These are phyloP conservation scores for Arthrinium puccinioides DNA, from an alignment of 2,329 filamentous ascomycete genomes.

Conservation along the genomic window DNA sequence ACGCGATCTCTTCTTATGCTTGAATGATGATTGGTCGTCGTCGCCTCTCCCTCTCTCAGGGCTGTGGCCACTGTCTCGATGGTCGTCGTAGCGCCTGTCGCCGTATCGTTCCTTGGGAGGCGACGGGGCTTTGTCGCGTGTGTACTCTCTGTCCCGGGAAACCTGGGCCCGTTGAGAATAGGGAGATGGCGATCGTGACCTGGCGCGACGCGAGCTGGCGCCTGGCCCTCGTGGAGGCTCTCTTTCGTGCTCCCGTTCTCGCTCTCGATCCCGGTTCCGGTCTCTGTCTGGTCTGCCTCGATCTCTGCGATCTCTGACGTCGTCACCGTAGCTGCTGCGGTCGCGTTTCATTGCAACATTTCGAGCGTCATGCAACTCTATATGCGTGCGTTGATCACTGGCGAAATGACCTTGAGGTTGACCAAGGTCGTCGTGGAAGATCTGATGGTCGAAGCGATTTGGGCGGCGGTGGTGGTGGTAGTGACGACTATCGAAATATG, in stretches of 20 bases:
- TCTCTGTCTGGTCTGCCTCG: slow-evolving; percentile 10
- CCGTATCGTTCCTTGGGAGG: slow-evolving; percentile 21
- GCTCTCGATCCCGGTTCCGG: slow-evolving; percentile 9
- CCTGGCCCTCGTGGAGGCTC: slow-evolving; percentile 14
- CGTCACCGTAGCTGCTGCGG: slow-evolving; percentile 24
- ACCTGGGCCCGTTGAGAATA: slow-evolving; percentile 13
- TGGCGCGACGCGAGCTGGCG: slow-evolving; percentile 11
- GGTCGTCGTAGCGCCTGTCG: slow-evolving; percentile 23
- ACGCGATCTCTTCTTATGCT: slow-evolving; percentile 35
- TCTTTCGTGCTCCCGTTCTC: slow-evolving; percentile 7
- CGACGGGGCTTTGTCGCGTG: slow-evolving; percentile 13
- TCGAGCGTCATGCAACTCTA: slow-evolving; percentile 14
- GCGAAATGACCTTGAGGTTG: not conserved
- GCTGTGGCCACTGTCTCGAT: slow-evolving; percentile 29
- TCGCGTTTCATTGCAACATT: slow-evolving; percentile 36
- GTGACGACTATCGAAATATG: too few species aligned
- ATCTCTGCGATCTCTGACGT: slow-evolving; percentile 24
- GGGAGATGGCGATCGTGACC: slow-evolving; percentile 16
- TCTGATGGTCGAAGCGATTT: too few species aligned
- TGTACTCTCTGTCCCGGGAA: slow-evolving; percentile 15
- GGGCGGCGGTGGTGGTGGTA: too few species aligned
- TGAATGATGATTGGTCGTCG: slow-evolving; percentile 21
- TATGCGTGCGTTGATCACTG: not conserved
- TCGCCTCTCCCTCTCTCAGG: slow-evolving; percentile 30
- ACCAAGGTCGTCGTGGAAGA: too few species aligned